phyloP scores from a whole-genome alignment of 73 alveolate genomes.

The Breviolum minutum region DNA sequence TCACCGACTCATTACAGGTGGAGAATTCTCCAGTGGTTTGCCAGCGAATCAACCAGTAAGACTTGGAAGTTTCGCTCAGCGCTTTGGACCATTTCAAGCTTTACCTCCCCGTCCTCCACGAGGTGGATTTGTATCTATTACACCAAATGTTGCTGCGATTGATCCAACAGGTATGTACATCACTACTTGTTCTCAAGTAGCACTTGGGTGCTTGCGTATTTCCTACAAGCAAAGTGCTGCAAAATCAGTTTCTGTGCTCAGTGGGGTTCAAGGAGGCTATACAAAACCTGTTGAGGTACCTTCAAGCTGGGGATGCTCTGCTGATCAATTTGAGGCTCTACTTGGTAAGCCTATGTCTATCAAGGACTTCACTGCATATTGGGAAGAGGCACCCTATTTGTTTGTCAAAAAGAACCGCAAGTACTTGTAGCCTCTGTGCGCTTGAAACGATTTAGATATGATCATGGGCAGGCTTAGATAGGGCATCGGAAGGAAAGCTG shows the following conservation, averaged over 20 bases:
- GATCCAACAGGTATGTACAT: slow-evolving; percentile 18
- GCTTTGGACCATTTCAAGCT: slow-evolving; percentile 17
- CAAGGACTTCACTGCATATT: not conserved
- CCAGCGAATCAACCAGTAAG: not conserved
- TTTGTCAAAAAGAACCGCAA: not conserved
- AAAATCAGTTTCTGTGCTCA: not conserved
- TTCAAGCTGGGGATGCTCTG: slow-evolving; percentile 42
- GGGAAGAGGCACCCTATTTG: not conserved
- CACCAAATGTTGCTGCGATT: not conserved
- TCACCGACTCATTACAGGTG: not conserved
- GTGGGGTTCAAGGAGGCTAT: slow-evolving; percentile 25
- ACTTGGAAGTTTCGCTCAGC: slow-evolving; percentile 1
- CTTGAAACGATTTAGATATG: no score
- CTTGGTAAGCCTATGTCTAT: slow-evolving; percentile 30
- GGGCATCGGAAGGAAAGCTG: no score
- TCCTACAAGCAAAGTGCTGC: not conserved
- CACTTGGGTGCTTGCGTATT: slow-evolving; percentile 18
- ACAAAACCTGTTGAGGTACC: slow-evolving; percentile 2
- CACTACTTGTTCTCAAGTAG: slow-evolving; percentile 1
- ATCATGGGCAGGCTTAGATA: no score
- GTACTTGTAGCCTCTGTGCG: not conserved
- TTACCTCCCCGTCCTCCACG: slow-evolving; percentile 7
- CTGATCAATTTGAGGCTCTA: not conserved
- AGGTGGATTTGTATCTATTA: slow-evolving; percentile 15
- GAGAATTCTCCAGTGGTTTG: not conserved